Evolutionary conservation across 306 rosid species (phyloP).

Genomic region (Trifolium repens): DNA sequence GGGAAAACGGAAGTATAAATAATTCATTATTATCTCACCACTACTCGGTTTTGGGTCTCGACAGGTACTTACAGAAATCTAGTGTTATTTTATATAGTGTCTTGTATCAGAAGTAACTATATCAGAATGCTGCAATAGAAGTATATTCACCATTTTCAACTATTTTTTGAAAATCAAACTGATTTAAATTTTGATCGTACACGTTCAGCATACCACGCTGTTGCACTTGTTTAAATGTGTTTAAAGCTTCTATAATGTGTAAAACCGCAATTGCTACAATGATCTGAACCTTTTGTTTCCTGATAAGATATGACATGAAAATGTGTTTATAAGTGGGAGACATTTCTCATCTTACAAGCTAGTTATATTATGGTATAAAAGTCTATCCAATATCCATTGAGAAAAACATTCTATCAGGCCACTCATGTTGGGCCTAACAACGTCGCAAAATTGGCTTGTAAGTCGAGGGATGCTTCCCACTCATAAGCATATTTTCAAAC

Average conservation of each 20-base stretch:
- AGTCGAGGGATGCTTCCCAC: neutral
- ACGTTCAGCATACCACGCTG: slow-evolving; percentile 4
- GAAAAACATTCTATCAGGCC: neutral
- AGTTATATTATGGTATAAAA: neutral
- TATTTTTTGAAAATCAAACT: slow-evolving; percentile 6
- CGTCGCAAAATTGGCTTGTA: neutral
- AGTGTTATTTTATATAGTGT: slow-evolving; percentile 3
- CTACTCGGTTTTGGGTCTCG: slow-evolving; percentile 93
- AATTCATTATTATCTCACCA: slow-evolving; percentile 72
- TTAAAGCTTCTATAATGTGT: neutral
- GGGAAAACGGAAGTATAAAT: slow-evolving; percentile 48
- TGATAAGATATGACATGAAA: neutral
- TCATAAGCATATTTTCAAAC: neutral
- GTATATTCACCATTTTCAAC: slow-evolving; percentile 15
- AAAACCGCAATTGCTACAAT: neutral
- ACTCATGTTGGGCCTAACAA: neutral
- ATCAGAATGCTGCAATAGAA: slow-evolving; percentile 6
- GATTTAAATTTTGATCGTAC: slow-evolving; percentile 5
- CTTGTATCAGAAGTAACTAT: neutral
- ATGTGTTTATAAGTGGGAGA: neutral
- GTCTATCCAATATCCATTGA: neutral
- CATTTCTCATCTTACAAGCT: neutral
- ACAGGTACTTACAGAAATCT: slow-evolving; percentile 63
- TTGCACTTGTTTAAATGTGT: slow-evolving; percentile 1
- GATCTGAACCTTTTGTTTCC: slow-evolving; percentile 17